Base-by-base conservation (phyloP, 2,329 filamentous ascomycete genomes). In the Neoarthrinium moseri region DNA sequence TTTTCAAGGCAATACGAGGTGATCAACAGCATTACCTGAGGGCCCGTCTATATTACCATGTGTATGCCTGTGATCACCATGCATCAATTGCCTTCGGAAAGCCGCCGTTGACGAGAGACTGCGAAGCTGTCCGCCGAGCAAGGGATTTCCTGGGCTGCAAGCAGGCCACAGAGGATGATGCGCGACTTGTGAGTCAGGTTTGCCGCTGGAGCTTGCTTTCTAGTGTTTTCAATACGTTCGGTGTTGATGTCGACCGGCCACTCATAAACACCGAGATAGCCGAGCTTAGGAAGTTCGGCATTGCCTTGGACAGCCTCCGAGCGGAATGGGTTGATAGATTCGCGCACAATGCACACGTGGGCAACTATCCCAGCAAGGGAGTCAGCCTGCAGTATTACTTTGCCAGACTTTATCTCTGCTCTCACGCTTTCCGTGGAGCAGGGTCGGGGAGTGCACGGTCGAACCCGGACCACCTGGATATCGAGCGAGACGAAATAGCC, bases 31-130 rank as follows among this genome's bases (percentile, higher is more conserved):
- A 78, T 44, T 72, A 76, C 53, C 75, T 83, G 48, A 71, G 75
- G 21, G 74, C 81, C 4, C 69, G 81, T 33, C 64, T 86, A 5
- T 86, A 80, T 79, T 85, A 84, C 58, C 58, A 83, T 27, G 62
- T 83, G 1, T 86, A 84, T 54, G 79, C 84, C 2, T 84, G 81
- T 55, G 82, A 86, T 54, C 81, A 84, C 49, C 82, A 86, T 58
- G 78, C 84, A 21, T 82, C 78, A 43, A 84, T 86, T 42, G 74
- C 82, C 1, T 84, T 85, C 43, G 53, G 53, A 1, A 44, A 47
- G 8, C 51, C 53, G 12, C 53, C 53, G 2, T 22, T 53, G 13
- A 55, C 47, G 13, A 24, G 44, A 22, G 46, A 53, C 34, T 51
- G 32, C 13, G 41, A 49, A 15, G 41, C 43, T 22, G 23, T 53